These are phyloP conservation scores for Aspergillus sergii DNA, from an alignment of 2,329 filamentous ascomycete genomes.

Conservation along the genomic window DNA sequence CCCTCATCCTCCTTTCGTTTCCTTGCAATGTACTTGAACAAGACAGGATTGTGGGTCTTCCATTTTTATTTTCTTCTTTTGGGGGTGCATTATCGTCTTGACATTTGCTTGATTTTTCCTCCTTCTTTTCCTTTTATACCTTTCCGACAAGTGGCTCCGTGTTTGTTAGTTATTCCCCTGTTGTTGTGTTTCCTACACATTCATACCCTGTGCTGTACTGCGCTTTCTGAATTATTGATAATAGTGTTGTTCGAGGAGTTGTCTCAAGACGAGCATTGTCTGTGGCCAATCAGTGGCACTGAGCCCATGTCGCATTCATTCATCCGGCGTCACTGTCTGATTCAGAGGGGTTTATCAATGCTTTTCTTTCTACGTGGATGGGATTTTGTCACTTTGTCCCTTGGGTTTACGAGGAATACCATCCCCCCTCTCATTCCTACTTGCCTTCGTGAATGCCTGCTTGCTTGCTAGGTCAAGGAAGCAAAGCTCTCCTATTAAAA, in stretches of 20 bases:
- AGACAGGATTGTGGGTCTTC: constrained; percentile 38
- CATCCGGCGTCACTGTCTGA: constrained; percentile 32
- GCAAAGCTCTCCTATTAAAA: not conserved
- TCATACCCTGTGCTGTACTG: constrained; percentile 38
- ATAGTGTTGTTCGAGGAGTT: constrained; percentile 10
- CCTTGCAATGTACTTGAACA: constrained; percentile 27
- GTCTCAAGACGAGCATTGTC: constrained; percentile 6
- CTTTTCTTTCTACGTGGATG: constrained; percentile 28
- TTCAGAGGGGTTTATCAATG: constrained; percentile 28
- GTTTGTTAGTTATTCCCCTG: constrained; percentile 16
- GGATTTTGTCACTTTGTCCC: constrained; percentile 18
- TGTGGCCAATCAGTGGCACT: constrained; percentile 19
- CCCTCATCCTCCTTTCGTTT: constrained; percentile 9
- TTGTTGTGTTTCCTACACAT: constrained; percentile 18
- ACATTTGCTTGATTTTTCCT: constrained; percentile 12
- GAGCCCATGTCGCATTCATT: constrained; percentile 30
- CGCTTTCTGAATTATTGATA: constrained; percentile 17
- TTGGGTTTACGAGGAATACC: not conserved
- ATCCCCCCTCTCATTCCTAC: not conserved
- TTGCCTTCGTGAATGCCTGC: not conserved
- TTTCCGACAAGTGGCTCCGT: constrained; percentile 14
- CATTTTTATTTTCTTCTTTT: constrained; percentile 29
- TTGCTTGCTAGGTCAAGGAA: not conserved
- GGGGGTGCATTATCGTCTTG: constrained; percentile 36
- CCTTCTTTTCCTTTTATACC: constrained; percentile 14